Base-by-base conservation (phyloP, 352 stramenopile genomes). In the Pythium aphanidermatum region DNA sequence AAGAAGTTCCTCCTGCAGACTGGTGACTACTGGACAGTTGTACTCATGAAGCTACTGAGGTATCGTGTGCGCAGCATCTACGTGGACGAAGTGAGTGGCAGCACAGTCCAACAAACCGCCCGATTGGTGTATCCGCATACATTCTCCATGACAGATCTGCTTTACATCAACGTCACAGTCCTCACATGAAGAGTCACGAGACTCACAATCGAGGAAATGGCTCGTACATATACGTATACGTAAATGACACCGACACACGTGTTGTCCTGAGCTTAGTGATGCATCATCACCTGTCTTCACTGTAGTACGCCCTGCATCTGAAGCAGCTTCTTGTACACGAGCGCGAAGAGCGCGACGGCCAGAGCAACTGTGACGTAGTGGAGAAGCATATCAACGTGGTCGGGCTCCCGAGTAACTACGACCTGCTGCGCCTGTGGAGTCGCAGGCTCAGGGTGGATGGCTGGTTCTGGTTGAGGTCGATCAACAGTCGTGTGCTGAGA, bases 321-420 rank as follows among this genome's bases (percentile, higher is more conserved):
- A 21, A 91, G 56, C n/a, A 91, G 57, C 46, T 85, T 85, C 54
- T 83, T 86, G 64, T 91, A 91, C 16, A 91, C 48, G 21, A 91
- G 35, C 0, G 74, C 79, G 45, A 91, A 82, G 10, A 91, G 58
- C 25, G 75, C 79, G 5, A 88, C 60, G 5, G 82, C 60, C 10
- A 87, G 67, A 4, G 64, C 75, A 25, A 84, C 45, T 11, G 70
- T 83, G 29, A 91, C 27, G 44, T 87, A 87, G 50, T 88, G 74
- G 39, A 91, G 49, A 26, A 91, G 55, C 0, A 60, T 70, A 47
- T 91, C 79, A 30, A 88, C 46, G 26, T 54, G 63, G 45, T 76
- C 68, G 16, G 55, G 61, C 7, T 63, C 60, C 14, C 47, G 70
- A 23, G 70, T 66, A 43, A 34, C 32, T 32, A 17, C 29, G 0